These are phyloP conservation scores for Farysia itapuensis DNA, from an alignment of 1,284 basidiomycete species.

Conservation along the genomic window DNA sequence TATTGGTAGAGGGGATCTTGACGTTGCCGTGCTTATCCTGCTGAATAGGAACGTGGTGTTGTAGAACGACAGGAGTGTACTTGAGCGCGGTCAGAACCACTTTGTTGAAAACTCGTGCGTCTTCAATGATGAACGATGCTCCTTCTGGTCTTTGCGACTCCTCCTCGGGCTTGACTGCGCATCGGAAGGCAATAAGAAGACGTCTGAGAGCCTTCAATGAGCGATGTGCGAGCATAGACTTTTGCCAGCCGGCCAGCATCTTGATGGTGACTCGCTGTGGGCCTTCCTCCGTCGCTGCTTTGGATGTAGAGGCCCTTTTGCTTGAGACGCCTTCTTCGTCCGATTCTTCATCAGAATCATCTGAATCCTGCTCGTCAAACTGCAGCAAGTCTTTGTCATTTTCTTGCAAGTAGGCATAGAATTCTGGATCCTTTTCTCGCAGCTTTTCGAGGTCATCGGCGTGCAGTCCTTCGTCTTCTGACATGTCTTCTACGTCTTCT, in stretches of 20 bases:
- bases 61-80: slow-evolving; percentile 86
- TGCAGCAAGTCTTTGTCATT: slow-evolving; percentile 86
- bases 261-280: slow-evolving; percentile 69
- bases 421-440: slow-evolving; percentile 93
- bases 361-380: slow-evolving; percentile 66
- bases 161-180: slow-evolving; percentile 52
- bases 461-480: slow-evolving; percentile 63
- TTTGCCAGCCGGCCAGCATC: slow-evolving; percentile 81
- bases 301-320: slow-evolving; percentile 13
- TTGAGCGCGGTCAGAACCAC: slow-evolving; percentile 81
- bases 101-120: slow-evolving; percentile 73
- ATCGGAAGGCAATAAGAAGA: slow-evolving; percentile 65
- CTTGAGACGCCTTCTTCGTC: slow-evolving; percentile 15
- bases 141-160: slow-evolving; percentile 27
- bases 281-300: slow-evolving; percentile 13
- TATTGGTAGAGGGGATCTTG: slow-evolving; percentile 63
- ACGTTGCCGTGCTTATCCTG: slow-evolving; percentile 55
- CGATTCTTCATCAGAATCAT: slow-evolving; percentile 50
- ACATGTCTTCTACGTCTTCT: slow-evolving; percentile 48
- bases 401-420: slow-evolving; percentile 96
- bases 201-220: slow-evolving; percentile 83
- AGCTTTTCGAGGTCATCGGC: slow-evolving; percentile 82
- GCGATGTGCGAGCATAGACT: slow-evolving; percentile 80
- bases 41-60: slow-evolving; percentile 85
- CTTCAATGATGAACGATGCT: slow-evolving; percentile 48